A percentile compares a stretch with the other conserved stretches of the same genome.
These are phyloP conservation scores for Camelina neglecta DNA, from an alignment of 345 rosid genomes.

Conservation along the genomic window DNA sequence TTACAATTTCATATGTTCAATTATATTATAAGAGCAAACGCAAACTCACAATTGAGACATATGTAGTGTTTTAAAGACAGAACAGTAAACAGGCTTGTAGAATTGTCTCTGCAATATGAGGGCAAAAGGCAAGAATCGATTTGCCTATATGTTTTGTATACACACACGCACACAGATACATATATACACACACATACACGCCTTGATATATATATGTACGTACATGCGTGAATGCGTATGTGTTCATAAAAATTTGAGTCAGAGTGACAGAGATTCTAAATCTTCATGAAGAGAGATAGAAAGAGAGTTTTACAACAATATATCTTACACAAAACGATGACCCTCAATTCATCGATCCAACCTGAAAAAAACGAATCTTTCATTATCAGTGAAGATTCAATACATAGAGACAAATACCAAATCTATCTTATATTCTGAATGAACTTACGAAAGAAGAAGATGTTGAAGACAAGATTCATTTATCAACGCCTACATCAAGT, in stretches of 20 bases:
- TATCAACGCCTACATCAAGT: conserved; percentile 94
- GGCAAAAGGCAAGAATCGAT: conserved; percentile 13
- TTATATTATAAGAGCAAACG: too few relatives aligned
- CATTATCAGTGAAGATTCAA: conserved; percentile 7
- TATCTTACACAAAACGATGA: conserved; percentile 24
- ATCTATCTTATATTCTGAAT: background rate
- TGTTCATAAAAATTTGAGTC: conserved; percentile 23
- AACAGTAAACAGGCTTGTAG: background rate
- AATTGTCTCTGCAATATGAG: conserved; percentile 3
- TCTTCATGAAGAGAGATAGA: background rate
- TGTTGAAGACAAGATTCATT: conserved; percentile 10
- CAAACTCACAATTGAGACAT: too few relatives aligned
- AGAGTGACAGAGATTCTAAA: conserved; percentile 21
- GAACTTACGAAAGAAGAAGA: conserved; percentile 26
- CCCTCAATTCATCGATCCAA: conserved; percentile 27
- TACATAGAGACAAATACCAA: conserved; percentile 1
- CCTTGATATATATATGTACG: conserved; percentile 19
- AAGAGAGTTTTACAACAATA: conserved; percentile 37
- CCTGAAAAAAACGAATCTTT: conserved; percentile 13
- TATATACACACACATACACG: conserved; percentile 25
- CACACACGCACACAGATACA: conserved; percentile 16
- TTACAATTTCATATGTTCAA: too few relatives aligned
- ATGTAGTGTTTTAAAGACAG: too few relatives aligned
- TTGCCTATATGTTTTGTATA: conserved; percentile 29
- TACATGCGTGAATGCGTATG: conserved; percentile 25